A percentile compares a stretch with the other conserved stretches of the same genome.
Evolutionary conservation across 2,329 filamentous ascomycete species (phyloP).

Genomic region (Cryphonectria naterciae): DNA sequence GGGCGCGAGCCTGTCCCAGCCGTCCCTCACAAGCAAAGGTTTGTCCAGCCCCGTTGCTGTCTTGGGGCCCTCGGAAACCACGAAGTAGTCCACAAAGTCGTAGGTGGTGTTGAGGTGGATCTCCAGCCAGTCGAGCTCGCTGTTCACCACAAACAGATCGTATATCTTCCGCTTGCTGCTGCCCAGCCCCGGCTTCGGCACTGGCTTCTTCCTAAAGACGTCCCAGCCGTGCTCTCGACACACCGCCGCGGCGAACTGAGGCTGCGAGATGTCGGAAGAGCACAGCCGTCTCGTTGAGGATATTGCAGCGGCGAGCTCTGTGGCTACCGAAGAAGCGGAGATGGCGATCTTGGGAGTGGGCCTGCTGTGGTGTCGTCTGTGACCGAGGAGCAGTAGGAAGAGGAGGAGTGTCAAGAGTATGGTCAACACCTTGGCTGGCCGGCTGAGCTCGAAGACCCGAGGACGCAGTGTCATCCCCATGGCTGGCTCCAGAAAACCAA

Average conservation of each 20-base stretch:
- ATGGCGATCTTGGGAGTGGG: not conserved
- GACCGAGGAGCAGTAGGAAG: not conserved
- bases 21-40: slow-evolving; percentile 55
- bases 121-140: slow-evolving; percentile 68
- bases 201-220: slow-evolving; percentile 35
- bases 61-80: slow-evolving; percentile 62
- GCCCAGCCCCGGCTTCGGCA: slow-evolving; percentile 6
- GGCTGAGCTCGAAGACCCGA: not conserved
- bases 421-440: not conserved
- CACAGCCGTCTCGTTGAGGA: slow-evolving; percentile 2
- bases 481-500: not conserved
- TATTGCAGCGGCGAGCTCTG: slow-evolving; percentile 11
- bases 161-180: slow-evolving; percentile 54
- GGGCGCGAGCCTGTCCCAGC: slow-evolving; percentile 54
- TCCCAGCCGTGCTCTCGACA: slow-evolving; percentile 46
- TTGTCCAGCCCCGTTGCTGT: slow-evolving; percentile 64
- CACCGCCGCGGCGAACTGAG: slow-evolving; percentile 28
- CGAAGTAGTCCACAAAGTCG: slow-evolving; percentile 65
- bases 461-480: slow-evolving; percentile 8
- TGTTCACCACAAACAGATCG: slow-evolving; percentile 66
- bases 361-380: not conserved
- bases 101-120: slow-evolving; percentile 63
- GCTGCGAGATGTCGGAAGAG: slow-evolving; percentile 8
- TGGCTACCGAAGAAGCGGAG: not conserved
- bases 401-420: not conserved